Conservation (phyloP, 768 basidiomycete genomes). For the Xerocomellus chrysenteron region DNA sequence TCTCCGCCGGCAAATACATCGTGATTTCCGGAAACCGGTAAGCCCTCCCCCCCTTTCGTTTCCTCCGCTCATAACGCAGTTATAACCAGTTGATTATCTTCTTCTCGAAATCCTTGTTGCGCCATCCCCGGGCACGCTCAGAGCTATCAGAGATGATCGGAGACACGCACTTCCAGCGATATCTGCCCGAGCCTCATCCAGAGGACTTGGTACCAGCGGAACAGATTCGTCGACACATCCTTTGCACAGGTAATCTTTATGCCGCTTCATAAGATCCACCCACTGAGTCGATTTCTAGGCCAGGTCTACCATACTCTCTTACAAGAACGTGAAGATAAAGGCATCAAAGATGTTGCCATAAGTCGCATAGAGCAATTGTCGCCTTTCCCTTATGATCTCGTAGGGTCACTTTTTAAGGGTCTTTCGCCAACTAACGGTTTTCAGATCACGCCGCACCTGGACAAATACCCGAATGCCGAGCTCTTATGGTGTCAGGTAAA, state of each 20-base stretch:
- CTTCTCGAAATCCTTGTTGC: slow-evolving; percentile 96
- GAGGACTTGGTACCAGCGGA: slow-evolving; percentile 76
- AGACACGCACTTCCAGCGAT: slow-evolving; percentile 90
- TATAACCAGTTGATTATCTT: slow-evolving; percentile 74
- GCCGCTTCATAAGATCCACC: not conserved
- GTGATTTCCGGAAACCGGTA: slow-evolving; percentile 97
- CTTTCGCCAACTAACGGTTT: slow-evolving; percentile 7
- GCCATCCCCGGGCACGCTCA: slow-evolving; percentile 91
- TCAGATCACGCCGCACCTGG: slow-evolving; percentile 88
- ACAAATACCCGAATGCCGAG: slow-evolving; percentile 94
- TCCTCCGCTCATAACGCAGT: not conserved
- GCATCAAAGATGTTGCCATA: slow-evolving; percentile 91
- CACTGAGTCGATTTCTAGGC: slow-evolving; percentile 41
- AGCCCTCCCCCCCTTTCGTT: slow-evolving; percentile 18
- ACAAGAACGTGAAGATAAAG: slow-evolving; percentile 86
- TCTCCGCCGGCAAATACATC: slow-evolving; percentile 93
- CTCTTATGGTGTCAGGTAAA: slow-evolving; percentile 86
- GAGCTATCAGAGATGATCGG: slow-evolving; percentile 84
- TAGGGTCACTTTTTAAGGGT: slow-evolving; percentile 36
- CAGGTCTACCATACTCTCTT: slow-evolving; percentile 93
- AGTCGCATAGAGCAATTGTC: slow-evolving; percentile 94
- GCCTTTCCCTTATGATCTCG: slow-evolving; percentile 95
- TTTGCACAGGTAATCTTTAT: slow-evolving; percentile 65
- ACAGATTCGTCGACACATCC: slow-evolving; percentile 86
- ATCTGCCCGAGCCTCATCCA: slow-evolving; percentile 79